Evolutionary conservation across 345 rosid species (phyloP), one percentile per base, ranked within the genome.

Genomic region (Camelina hispida): DNA sequence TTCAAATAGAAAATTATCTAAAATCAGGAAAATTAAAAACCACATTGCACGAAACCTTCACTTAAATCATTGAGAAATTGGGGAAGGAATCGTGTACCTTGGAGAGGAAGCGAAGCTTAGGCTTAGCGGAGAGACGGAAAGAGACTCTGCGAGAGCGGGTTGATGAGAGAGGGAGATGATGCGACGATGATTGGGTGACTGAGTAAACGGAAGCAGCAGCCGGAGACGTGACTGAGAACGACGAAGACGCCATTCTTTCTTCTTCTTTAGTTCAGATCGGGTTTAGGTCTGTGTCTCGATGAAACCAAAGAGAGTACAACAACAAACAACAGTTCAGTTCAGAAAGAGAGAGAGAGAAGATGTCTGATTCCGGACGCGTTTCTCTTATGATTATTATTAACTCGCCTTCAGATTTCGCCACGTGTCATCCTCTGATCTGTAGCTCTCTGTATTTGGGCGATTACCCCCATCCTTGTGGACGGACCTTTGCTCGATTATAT

Each of bases 101-200:
- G 73, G 85, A 47, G 68, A 79, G 77, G 62, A 88, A 77, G 16
- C 78, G 83, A 70, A 81, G 82, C 76, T 80, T 83, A 14, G 85
- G 82, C 40, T 53, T 78, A 6, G 81, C 46, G 38, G 90, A 75
- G 82, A 81, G 83, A 62, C 77, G 85, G 74, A 81, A 87, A 42
- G 84, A 81, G 55, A 84, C 73, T 34, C 56, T 74, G 66, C 84
- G 71, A 54, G 74, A 64, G 23, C 61, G 79, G 28, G 14, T 43
- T 58, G 51, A 72, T 68, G 16, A 74, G 64, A 47, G 18, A 16
- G 80, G 77, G 51, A 75, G 78, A 42, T 23, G 78, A 42, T 23
- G 40, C 35, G 82, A 69, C n/a, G 84, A 44, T 34, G 66, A 56
- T 81, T 81, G 87, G 25, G 71, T 35, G 43, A 77, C 76, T 22